phyloP scores from a whole-genome alignment of 1,284 basidiomycete species.

The Ganoderma meredithae region DNA sequence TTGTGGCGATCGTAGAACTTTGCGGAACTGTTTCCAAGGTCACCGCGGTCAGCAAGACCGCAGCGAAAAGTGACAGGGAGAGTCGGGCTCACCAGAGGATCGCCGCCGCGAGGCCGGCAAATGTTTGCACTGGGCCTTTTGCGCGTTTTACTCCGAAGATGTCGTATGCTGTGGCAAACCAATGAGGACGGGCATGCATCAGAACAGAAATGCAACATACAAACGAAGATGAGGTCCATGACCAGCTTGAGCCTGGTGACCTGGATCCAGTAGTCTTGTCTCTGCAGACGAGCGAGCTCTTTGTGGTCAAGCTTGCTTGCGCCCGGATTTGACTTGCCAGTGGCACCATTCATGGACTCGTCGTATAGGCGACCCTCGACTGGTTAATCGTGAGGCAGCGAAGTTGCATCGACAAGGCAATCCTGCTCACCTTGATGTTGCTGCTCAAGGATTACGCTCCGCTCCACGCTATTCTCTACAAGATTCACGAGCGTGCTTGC shows the following conservation, averaged over 20 bases:
- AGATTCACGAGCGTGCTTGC: constrained; percentile 76
- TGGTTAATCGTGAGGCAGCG: constrained; percentile 37
- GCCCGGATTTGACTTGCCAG: constrained; percentile 70
- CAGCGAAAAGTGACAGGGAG: constrained; percentile 14
- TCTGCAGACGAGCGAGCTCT: constrained; percentile 70
- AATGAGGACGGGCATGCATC: neutral
- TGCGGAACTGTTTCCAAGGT: constrained; percentile 53
- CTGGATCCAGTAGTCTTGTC: constrained; percentile 79
- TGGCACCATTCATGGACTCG: constrained; percentile 77
- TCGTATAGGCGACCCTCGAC: constrained; percentile 75
- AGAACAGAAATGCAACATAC: constrained; percentile 53
- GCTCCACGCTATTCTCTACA: constrained; percentile 82
- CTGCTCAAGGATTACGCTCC: constrained; percentile 67
- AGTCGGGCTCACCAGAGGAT: constrained; percentile 65
- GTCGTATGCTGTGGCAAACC: constrained; percentile 53
- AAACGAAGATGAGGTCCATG: constrained; percentile 86
- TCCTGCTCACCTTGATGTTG: constrained; percentile 61
- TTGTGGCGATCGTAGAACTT: constrained; percentile 78
- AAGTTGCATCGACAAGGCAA: neutral
- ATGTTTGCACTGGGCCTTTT: constrained; percentile 66
- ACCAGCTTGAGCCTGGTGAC: constrained; percentile 71
- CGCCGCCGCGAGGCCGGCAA: constrained; percentile 72
- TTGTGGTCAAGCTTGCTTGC: constrained; percentile 69
- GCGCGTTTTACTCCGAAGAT: constrained; percentile 65
- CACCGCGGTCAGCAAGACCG: constrained; percentile 16